These are phyloP conservation scores for Plasmodium malariae DNA, from an alignment of 169 alveolate species.

Conservation along the genomic window DNA sequence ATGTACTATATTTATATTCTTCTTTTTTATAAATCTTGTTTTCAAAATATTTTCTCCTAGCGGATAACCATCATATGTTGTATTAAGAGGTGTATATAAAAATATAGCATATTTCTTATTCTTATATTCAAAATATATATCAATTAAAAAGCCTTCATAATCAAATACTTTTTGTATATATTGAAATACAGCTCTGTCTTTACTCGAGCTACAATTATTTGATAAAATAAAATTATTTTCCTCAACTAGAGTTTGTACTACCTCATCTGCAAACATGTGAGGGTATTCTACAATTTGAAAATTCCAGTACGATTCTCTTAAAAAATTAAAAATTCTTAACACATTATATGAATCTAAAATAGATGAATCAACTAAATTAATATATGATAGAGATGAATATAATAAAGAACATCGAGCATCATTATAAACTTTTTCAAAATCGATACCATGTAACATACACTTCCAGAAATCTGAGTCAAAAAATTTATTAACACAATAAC, in stretches of 20 bases:
- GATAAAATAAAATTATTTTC: slow-evolving; percentile 13
- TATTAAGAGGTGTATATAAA: slow-evolving; percentile 56
- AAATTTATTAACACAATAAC: slow-evolving; percentile 66
- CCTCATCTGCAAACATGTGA: slow-evolving; percentile 46
- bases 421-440: slow-evolving; percentile 46
- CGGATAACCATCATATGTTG: slow-evolving; percentile 57
- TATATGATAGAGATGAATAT: slow-evolving; percentile 55
- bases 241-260: slow-evolving; percentile 13
- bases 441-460: slow-evolving; percentile 36
- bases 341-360: slow-evolving; percentile 59
- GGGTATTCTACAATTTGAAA: slow-evolving; percentile 31
- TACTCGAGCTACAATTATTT: not conserved
- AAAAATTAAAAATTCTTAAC: slow-evolving; percentile 48
- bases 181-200: slow-evolving; percentile 7
- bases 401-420: slow-evolving; percentile 65
- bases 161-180: slow-evolving; percentile 49
- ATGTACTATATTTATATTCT: slow-evolving; percentile 30
- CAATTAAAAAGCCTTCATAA: slow-evolving; percentile 74
- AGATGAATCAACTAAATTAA: slow-evolving; percentile 58
- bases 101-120: slow-evolving; percentile 43
- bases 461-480: slow-evolving; percentile 51
- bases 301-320: slow-evolving; percentile 47
- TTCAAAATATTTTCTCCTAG: slow-evolving; percentile 67
- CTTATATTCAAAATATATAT: slow-evolving; percentile 56
- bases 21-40: slow-evolving; percentile 42